Percentiles rank a stretch among this genome's conserved stretches.
These are phyloP conservation scores for Lolium multiflorum DNA, from an alignment of 176 grass and related monocot genomes.

Conservation along the genomic window DNA sequence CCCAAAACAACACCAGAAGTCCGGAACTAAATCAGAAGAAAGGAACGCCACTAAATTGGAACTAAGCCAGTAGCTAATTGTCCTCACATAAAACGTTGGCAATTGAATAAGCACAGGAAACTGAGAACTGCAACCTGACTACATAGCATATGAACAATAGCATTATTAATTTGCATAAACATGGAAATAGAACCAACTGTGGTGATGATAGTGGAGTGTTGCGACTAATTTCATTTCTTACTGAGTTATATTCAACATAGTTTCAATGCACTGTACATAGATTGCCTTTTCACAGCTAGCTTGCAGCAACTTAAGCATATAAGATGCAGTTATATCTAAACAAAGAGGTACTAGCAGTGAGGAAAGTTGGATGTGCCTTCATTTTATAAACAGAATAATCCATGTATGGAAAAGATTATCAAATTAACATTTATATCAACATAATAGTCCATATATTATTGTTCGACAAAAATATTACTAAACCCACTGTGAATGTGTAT, in stretches of 20 bases:
- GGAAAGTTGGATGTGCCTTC: neutral
- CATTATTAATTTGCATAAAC: neutral
- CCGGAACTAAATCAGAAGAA: neutral
- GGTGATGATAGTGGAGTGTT: neutral
- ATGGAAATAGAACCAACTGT: neutral
- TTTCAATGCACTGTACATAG: constrained; percentile 1
- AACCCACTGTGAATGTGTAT: neutral
- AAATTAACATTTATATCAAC: constrained; percentile 13
- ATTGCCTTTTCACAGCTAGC: constrained; percentile 24
- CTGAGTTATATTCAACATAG: constrained; percentile 5
- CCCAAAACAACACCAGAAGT: constrained; percentile 19
- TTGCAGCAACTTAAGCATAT: neutral
- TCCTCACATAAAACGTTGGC: neutral
- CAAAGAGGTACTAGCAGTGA: neutral
- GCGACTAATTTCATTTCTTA: neutral
- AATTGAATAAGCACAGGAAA: neutral
- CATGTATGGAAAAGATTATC: neutral
- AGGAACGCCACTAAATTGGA: neutral
- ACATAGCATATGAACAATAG: neutral
- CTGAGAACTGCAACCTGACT: neutral
- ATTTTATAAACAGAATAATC: neutral
- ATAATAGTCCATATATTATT: neutral
- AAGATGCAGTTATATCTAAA: constrained; percentile 6
- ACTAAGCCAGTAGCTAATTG: neutral
- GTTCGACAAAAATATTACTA: constrained; percentile 17